Conservation (phyloP, 106 monocot genomes). For the Dioscorea dumetorum region DNA sequence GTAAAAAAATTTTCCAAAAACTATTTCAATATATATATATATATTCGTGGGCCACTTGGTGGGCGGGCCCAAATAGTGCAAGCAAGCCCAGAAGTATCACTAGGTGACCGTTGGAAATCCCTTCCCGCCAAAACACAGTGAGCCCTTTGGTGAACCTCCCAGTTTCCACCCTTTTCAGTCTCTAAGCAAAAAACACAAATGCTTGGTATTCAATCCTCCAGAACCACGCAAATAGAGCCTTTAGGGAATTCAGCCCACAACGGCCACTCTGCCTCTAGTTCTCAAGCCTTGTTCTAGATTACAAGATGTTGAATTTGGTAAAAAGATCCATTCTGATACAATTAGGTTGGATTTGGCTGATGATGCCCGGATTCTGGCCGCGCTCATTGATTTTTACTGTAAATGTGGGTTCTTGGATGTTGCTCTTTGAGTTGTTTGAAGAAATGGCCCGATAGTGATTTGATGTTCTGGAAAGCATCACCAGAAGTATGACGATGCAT, state of each 20-base stretch:
- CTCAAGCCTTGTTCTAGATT: constrained; percentile 23
- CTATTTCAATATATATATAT: no score
- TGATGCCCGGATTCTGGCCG: constrained; percentile 9
- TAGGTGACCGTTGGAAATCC: no score
- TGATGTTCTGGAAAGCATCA: constrained; percentile 18
- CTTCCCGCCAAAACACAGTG: no score
- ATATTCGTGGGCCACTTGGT: no score
- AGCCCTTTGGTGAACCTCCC: no score
- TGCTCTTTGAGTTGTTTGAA: constrained; percentile 7
- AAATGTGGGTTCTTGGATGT: constrained; percentile 12
- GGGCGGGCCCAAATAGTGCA: no score
- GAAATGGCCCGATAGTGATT: constrained; percentile 10
- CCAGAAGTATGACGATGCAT: constrained; percentile 6
- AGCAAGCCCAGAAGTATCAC: no score
- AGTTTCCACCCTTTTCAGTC: not conserved
- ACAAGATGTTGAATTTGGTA: constrained; percentile 6
- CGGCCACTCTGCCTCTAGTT: constrained; percentile 13
- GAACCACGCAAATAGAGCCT: constrained; percentile 14
- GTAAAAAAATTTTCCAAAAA: no score
- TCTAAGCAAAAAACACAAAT: not conserved
- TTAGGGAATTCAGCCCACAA: not conserved
- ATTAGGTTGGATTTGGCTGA: constrained; percentile 26
- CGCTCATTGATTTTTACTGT: constrained; percentile 25
- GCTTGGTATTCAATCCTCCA: constrained; percentile 14
- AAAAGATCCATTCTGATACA: constrained; percentile 19